Conservation (phyloP, 208 protist genomes). For the Acanthamoeba royreba region DNA sequence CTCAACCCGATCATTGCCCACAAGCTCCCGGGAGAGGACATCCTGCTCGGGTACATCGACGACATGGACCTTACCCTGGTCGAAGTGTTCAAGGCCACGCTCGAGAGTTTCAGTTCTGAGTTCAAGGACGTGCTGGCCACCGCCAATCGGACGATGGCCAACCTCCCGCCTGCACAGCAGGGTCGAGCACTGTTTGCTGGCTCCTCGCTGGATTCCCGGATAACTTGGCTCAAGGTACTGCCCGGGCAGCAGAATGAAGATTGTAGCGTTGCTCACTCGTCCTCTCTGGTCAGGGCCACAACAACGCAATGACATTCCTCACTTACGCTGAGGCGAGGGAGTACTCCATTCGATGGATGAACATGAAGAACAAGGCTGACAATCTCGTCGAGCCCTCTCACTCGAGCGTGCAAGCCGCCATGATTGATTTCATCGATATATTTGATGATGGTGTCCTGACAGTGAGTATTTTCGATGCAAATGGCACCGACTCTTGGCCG, state of each 20-base stretch:
- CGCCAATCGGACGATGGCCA: background rate
- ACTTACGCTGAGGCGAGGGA: background rate
- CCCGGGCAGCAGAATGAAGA: background rate
- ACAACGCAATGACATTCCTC: conserved; percentile 3
- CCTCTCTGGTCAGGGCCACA: background rate
- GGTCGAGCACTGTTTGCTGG: background rate
- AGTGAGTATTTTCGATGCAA: background rate
- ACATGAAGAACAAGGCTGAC: conserved; percentile 18
- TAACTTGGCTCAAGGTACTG: background rate
- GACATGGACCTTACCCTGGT: background rate
- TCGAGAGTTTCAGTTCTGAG: background rate
- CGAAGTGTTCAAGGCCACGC: background rate
- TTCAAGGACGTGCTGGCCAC: background rate
- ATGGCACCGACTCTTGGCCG: background rate
- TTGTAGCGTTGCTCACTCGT: background rate
- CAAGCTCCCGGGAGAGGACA: background rate
- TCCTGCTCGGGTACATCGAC: background rate
- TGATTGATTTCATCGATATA: background rate
- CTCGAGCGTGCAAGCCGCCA: background rate
- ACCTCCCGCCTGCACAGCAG: background rate
- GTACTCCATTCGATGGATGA: background rate
- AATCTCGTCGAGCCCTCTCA: background rate
- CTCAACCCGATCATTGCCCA: background rate
- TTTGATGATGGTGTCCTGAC: background rate
- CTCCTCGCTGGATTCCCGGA: background rate